These are phyloP conservation scores for Serendipita sp. DNA, from an alignment of 768 basidiomycete genomes.

Conservation along the genomic window DNA sequence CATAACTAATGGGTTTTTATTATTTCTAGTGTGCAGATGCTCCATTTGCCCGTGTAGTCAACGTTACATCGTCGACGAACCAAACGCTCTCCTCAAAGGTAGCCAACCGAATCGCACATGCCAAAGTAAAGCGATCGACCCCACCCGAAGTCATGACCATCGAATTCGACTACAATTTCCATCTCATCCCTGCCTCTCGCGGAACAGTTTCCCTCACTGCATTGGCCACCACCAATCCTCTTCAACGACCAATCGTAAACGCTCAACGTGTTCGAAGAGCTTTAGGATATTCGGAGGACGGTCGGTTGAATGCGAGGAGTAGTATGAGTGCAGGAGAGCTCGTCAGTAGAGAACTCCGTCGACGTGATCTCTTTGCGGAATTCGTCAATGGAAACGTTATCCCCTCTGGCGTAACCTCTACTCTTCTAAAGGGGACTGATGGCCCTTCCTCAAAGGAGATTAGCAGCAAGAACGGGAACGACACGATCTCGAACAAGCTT, in stretches of 20 bases:
- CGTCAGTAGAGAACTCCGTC: background rate
- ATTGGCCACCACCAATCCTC: conserved; percentile 1
- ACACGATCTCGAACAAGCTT: background rate
- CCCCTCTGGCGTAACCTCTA: background rate
- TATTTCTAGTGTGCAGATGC: background rate
- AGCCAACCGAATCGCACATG: background rate
- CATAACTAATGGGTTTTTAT: background rate
- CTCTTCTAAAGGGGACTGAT: background rate
- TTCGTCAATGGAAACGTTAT: background rate
- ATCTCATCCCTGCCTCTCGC: conserved; percentile 1
- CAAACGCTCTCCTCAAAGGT: background rate
- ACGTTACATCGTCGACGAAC: background rate
- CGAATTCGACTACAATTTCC: background rate
- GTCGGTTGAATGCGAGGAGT: background rate
- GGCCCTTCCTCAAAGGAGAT: background rate
- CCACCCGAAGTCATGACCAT: background rate
- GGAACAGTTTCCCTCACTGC: conserved; percentile 1
- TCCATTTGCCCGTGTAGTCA: conserved; percentile 1
- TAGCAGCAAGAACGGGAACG: background rate
- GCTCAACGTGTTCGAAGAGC: background rate
- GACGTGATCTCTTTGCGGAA: background rate
- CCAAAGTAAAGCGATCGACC: background rate
- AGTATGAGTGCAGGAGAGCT: background rate
- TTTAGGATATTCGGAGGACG: background rate
- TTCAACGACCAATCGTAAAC: background rate